Evolutionary conservation across 495 filamentous ascomycete species (phyloP).

Genomic region (Aspergillus panamensis): DNA sequence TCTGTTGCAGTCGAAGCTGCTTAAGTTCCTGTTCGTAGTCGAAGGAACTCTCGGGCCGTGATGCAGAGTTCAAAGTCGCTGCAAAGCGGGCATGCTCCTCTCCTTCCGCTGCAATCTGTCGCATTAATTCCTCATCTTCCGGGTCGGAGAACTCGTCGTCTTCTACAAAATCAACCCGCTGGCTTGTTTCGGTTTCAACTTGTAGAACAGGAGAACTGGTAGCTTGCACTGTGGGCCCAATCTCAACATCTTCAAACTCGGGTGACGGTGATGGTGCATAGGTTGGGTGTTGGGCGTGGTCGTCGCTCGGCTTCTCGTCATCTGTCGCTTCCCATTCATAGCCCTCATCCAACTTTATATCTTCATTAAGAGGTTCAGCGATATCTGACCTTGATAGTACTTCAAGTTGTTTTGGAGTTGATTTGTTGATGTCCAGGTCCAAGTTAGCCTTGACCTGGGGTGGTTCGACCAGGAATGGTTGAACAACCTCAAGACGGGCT

Average conservation of each 20-base stretch:
- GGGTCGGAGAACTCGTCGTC: conserved; percentile 69
- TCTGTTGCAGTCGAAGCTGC: conserved; percentile 84
- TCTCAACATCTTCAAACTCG: conserved; percentile 50
- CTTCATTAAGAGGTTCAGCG: not conserved
- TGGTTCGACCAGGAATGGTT: not conserved
- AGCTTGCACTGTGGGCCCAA: conserved; percentile 3
- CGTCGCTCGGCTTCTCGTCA: conserved; percentile 6
- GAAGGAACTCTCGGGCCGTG: conserved; percentile 55
- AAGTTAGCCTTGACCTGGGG: not conserved
- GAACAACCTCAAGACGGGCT: not conserved
- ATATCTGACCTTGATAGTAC: not conserved
- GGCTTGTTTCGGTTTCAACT: conserved; percentile 25
- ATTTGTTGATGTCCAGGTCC: not conserved
- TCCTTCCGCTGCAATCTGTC: conserved; percentile 78
- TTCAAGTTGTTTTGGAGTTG: not conserved
- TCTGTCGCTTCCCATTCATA: conserved; percentile 3
- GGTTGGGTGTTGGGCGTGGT: conserved; percentile 3
- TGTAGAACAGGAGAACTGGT: not conserved
- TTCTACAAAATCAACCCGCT: conserved; percentile 29
- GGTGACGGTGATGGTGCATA: conserved; percentile 44
- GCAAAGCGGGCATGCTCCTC: conserved; percentile 93
- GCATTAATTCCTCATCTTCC: conserved; percentile 85
- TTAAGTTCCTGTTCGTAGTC: conserved; percentile 86
- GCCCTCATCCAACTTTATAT: not conserved
- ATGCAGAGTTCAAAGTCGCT: conserved; percentile 69